phyloP scores from a whole-genome alignment of 148 eudicot genomes.

The Polygonum maritimum region DNA sequence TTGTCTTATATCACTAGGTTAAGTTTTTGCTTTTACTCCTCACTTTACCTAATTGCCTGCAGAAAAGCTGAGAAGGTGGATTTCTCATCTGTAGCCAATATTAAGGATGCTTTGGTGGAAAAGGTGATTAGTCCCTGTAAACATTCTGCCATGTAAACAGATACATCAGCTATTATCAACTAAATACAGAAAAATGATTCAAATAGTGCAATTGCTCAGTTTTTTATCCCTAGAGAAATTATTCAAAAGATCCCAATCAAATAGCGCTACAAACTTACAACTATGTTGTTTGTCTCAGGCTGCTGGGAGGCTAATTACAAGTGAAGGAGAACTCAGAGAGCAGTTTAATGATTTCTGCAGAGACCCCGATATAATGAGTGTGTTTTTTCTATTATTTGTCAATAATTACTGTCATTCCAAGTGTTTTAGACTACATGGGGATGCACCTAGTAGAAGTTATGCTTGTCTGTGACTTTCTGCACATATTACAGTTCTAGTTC shows the following conservation, averaged over 20 bases:
- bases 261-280: neutral
- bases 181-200: neutral
- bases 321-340: slow-evolving; percentile 66
- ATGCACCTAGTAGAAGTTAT: neutral
- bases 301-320: slow-evolving; percentile 66
- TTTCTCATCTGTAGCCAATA: slow-evolving; percentile 48
- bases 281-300: slow-evolving; percentile 41
- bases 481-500: neutral
- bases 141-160: neutral
- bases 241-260: no score
- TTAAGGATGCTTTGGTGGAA: slow-evolving; percentile 79
- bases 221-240: neutral
- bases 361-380: slow-evolving; percentile 74
- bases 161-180: neutral
- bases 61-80: slow-evolving; percentile 62
- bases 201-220: neutral
- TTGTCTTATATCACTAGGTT: neutral
- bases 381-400: slow-evolving; percentile 14
- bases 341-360: slow-evolving; percentile 63
- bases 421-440: neutral
- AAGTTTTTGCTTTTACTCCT: neutral
- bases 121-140: slow-evolving; percentile 36
- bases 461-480: neutral
- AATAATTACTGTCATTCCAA: neutral
- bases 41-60: neutral